phyloP scores from a whole-genome alignment of 129 eudicot genomes.

The Sambucus nigra region DNA sequence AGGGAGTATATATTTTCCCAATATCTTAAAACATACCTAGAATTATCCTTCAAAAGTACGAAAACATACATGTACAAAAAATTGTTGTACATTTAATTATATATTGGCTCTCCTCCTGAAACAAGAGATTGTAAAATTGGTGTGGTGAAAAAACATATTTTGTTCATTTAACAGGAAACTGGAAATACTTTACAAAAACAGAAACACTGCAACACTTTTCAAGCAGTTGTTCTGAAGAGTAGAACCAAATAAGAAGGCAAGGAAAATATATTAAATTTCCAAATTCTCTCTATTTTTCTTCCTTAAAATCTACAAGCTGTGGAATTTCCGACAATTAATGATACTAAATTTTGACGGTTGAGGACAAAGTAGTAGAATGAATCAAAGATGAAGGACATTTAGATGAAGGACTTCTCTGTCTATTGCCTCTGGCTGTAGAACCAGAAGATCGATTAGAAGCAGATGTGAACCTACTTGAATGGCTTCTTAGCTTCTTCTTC shows the following conservation, averaged over 20 bases:
- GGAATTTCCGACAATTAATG: neutral
- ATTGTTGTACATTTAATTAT: too few relatives aligned
- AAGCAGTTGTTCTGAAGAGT: neutral
- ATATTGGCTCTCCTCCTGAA: too few relatives aligned
- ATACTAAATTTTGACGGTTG: slow-evolving; percentile 1
- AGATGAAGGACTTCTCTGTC: slow-evolving; percentile 22
- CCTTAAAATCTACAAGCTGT: neutral
- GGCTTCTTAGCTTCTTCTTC: slow-evolving; percentile 60
- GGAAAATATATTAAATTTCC: neutral
- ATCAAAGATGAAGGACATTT: slow-evolving; percentile 13
- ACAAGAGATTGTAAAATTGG: too few relatives aligned
- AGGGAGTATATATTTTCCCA: too few relatives aligned
- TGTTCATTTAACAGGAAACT: neutral
- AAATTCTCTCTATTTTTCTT: neutral
- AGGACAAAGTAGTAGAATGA: slow-evolving; percentile 5
- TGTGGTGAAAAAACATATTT: neutral
- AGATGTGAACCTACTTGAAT: slow-evolving; percentile 54
- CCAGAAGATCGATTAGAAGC: slow-evolving; percentile 34
- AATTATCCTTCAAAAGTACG: too few relatives aligned
- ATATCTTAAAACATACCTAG: too few relatives aligned
- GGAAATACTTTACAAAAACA: neutral
- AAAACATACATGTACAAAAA: too few relatives aligned
- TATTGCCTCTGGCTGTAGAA: slow-evolving; percentile 24
- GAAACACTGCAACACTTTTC: neutral
- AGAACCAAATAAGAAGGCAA: neutral